These are phyloP conservation scores for Protomyces lactucae-debilis DNA, from an alignment of 1,139 yeast species.

Conservation along the genomic window DNA sequence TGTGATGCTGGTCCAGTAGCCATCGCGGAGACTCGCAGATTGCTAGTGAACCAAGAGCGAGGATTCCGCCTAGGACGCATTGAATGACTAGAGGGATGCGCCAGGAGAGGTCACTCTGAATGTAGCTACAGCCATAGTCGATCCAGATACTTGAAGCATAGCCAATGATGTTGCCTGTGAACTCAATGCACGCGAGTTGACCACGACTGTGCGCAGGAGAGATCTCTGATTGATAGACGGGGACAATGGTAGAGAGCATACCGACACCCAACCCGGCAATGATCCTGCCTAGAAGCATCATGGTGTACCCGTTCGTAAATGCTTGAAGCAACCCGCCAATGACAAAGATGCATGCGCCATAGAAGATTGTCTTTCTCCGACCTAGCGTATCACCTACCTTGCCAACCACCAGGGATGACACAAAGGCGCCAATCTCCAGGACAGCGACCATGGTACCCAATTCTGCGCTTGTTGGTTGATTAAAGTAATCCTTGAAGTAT, in stretches of 20 bases:
- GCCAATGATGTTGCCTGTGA: constrained; percentile 85
- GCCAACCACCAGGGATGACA: constrained; percentile 73
- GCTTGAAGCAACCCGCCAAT: constrained; percentile 78
- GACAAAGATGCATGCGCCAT: constrained; percentile 75
- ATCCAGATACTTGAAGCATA: constrained; percentile 87
- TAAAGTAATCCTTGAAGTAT: constrained; percentile 66
- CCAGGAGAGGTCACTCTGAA: constrained; percentile 61
- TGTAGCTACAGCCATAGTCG: constrained; percentile 69
- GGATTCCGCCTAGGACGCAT: constrained; percentile 63
- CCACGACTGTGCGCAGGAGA: constrained; percentile 89
- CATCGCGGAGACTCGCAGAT: constrained; percentile 49
- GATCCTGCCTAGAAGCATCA: constrained; percentile 67
- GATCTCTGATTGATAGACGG: constrained; percentile 87
- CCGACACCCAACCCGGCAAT: constrained; percentile 60
- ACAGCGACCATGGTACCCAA: constrained; percentile 82
- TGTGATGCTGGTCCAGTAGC: constrained; percentile 72
- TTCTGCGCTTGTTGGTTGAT: constrained; percentile 62
- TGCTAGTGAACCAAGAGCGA: constrained; percentile 66
- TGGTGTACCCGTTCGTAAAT: constrained; percentile 46
- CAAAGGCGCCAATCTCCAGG: constrained; percentile 49
- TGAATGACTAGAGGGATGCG: constrained; percentile 74
- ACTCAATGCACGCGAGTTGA: constrained; percentile 81
- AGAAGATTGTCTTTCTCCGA: constrained; percentile 70
- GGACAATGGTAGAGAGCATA: constrained; percentile 85
- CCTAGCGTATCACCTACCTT: constrained; percentile 75